Evolutionary conservation across 2,329 filamentous ascomycete genomes (phyloP), one percentile per base, ranked within the genome.

Genomic region (Cladosporium oxysporum): DNA sequence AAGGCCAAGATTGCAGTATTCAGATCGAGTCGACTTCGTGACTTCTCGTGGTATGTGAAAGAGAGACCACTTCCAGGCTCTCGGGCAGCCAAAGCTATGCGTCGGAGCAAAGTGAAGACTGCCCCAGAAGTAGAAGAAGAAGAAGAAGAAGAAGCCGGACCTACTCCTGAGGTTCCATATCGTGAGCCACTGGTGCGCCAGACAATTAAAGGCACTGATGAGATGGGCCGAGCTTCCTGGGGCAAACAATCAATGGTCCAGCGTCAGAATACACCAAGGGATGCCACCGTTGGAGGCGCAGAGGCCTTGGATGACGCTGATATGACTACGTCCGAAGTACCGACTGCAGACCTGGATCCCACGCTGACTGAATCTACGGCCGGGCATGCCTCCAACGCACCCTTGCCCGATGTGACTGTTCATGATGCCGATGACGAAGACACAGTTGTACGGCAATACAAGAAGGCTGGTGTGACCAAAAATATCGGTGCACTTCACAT

Each of bases 1-100:
- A 82, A 79, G 64, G 77, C 79, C 10, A 72, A 79, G 26, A 77
- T 83, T 31, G 79, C 76, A 7, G 78, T 81, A 0, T 75, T 83
- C 70, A 82, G 78, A 64, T 76, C 76, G 16, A 53, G 68, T 18
- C 68, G 71, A 7, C 69, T 83, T 11, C 69, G 70, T 23, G 68
- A 74, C 6, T 59, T 80, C 3, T 70, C 72, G 0, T 82, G 79
- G 77, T 82, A 76, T 31, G 63, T 57, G 28, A 52, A 29, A 21
- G 59, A 62, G 31, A 14, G 14, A n/a, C 28, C 31, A 4, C 21
- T 21, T 52, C n/a, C 59, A n/a, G 26, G 58, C 31, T 47, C 41
- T 47, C 21, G 41, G n/a, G 41, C 41, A n/a, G 5, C 3, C 14
- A 57, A 57, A 31, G 28, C 52, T n/a, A 57, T 31, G 28, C 29